Evolutionary conservation across 495 filamentous ascomycete species (phyloP).

Genomic region (Opeltia flavorubescens): DNA sequence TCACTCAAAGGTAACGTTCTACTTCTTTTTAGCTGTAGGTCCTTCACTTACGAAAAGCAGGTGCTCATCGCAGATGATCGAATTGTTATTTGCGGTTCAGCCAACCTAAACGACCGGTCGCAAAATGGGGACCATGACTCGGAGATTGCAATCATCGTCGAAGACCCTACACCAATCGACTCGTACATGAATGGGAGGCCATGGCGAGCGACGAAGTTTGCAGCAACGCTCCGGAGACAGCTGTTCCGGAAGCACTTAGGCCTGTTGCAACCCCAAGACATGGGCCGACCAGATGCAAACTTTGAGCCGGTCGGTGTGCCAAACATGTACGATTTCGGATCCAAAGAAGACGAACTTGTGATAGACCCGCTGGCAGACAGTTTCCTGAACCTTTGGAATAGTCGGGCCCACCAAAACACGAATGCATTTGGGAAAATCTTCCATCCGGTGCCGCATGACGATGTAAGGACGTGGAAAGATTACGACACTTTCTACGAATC

Average conservation of each 20-base stretch:
- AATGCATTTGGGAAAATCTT: slow-evolving; percentile 77
- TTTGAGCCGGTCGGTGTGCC: slow-evolving; percentile 59
- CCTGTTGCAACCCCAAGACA: slow-evolving; percentile 58
- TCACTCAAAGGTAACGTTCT: slow-evolving; percentile 56
- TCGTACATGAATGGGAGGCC: slow-evolving; percentile 57
- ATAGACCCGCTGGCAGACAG: slow-evolving; percentile 56
- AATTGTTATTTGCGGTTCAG: slow-evolving; percentile 78
- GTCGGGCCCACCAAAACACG: slow-evolving; percentile 63
- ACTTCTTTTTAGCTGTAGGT: background rate
- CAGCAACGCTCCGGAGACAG: slow-evolving; percentile 66
- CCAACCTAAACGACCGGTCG: slow-evolving; percentile 89
- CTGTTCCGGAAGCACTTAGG: slow-evolving; percentile 89
- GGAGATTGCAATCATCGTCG: slow-evolving; percentile 68
- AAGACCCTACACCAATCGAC: slow-evolving; percentile 57
- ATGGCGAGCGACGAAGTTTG: slow-evolving; percentile 66
- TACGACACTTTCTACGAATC: slow-evolving; percentile 74
- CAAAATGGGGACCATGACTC: slow-evolving; percentile 80
- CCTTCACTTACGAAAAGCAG: slow-evolving; percentile 16
- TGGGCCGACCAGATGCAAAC: slow-evolving; percentile 49
- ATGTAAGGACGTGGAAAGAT: slow-evolving; percentile 64
- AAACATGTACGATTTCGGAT: slow-evolving; percentile 75
- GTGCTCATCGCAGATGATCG: slow-evolving; percentile 86
- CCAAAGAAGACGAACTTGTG: slow-evolving; percentile 57
- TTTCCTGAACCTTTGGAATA: slow-evolving; percentile 59
- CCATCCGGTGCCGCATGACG: slow-evolving; percentile 75